Evolutionary conservation across 2,329 filamentous ascomycete genomes (phyloP).

Genomic region (Cadophora gregata): DNA sequence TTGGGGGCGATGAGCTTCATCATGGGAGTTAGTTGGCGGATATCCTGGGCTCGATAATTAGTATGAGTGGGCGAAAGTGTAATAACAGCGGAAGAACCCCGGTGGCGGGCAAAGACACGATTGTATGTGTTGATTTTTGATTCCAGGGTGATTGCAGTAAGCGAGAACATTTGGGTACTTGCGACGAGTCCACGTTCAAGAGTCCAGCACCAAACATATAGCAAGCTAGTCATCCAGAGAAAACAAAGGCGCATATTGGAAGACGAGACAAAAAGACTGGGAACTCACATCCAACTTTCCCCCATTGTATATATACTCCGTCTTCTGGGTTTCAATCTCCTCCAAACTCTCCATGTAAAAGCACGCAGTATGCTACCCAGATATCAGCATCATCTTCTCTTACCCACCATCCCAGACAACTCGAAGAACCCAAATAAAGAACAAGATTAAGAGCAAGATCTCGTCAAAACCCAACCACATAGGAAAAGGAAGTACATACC

Average conservation of each 20-base stretch:
- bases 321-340: slow-evolving; percentile 72
- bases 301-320: slow-evolving; percentile 88
- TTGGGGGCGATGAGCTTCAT: slow-evolving; percentile 72
- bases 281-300: slow-evolving; percentile 64
- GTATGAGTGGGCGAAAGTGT: background rate
- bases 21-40: slow-evolving; percentile 76
- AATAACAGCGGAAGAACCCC: background rate
- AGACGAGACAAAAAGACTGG: slow-evolving; percentile 8
- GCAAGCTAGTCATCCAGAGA: background rate
- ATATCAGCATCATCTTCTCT: too few species aligned
- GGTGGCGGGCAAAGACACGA: background rate
- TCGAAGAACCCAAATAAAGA: too few species aligned
- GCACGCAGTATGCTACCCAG: slow-evolving; percentile 68
- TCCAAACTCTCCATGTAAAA: slow-evolving; percentile 81
- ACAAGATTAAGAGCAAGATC: too few species aligned
- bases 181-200: too few species aligned
- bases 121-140: background rate
- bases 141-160: background rate
- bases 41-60: slow-evolving; percentile 59
- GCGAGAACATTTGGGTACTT: background rate
- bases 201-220: too few species aligned
- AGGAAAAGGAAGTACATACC: too few species aligned
- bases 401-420: too few species aligned
- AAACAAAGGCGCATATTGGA: background rate
- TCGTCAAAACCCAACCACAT: too few species aligned